phyloP scores from a whole-genome alignment of 1,284 basidiomycete species.

The Fomitopsis schrenkii region DNA sequence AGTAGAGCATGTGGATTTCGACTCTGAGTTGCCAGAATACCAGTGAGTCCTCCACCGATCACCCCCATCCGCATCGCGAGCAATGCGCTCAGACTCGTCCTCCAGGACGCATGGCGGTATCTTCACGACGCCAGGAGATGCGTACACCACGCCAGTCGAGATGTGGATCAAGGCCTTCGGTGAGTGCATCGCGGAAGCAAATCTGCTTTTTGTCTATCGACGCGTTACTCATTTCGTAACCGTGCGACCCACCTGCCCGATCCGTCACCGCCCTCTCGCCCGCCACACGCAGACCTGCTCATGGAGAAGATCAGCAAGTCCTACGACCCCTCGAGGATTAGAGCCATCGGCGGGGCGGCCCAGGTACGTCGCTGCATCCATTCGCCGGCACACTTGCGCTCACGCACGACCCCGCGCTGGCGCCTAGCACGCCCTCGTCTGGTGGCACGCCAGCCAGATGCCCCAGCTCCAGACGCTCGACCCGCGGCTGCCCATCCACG shows the following conservation, averaged over 20 bases:
- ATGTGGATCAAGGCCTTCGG: slow-evolving; percentile 84
- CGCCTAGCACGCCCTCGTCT: slow-evolving; percentile 69
- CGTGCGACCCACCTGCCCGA: slow-evolving; percentile 9
- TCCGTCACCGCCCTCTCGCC: slow-evolving; percentile 10
- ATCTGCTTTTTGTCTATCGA: slow-evolving; percentile 19
- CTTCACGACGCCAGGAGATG: slow-evolving; percentile 79
- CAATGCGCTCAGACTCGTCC: background rate
- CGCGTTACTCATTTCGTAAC: slow-evolving; percentile 16
- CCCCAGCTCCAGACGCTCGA: slow-evolving; percentile 65
- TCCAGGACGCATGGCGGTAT: slow-evolving; percentile 77
- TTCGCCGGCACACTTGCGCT: slow-evolving; percentile 2
- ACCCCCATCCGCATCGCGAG: background rate
- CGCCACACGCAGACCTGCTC: slow-evolving; percentile 49
- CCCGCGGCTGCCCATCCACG: slow-evolving; percentile 57
- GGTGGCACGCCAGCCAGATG: slow-evolving; percentile 74
- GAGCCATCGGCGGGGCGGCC: slow-evolving; percentile 69
- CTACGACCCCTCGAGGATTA: slow-evolving; percentile 63
- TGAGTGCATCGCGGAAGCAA: slow-evolving; percentile 51
- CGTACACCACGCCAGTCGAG: slow-evolving; percentile 78
- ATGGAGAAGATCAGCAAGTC: slow-evolving; percentile 68
- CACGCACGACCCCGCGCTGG: background rate
- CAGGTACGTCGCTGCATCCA: slow-evolving; percentile 40
- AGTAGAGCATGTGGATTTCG: slow-evolving; percentile 77
- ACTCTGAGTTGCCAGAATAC: slow-evolving; percentile 73
- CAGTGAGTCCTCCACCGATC: slow-evolving; percentile 48